phyloP scores from a whole-genome alignment of 768 basidiomycete genomes.

The Boletus speciosus region DNA sequence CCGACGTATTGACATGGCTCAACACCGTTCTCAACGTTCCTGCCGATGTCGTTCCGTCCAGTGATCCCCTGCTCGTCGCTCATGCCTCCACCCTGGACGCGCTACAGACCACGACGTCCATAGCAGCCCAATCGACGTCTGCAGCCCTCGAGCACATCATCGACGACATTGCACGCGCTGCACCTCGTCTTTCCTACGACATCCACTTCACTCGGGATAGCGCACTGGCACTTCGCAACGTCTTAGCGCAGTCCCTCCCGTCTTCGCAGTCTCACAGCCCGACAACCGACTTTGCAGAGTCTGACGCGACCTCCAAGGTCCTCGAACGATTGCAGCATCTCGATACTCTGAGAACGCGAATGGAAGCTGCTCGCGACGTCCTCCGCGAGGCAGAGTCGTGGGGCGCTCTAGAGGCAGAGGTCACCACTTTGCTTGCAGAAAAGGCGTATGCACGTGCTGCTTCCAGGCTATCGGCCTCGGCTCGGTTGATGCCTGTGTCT shows the following conservation, averaged over 20 bases:
- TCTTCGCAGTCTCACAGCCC: constrained; percentile 8
- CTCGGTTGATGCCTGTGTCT: constrained; percentile 86
- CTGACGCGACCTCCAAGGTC: constrained; percentile 54
- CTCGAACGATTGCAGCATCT: constrained; percentile 77
- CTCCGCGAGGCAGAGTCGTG: constrained; percentile 94
- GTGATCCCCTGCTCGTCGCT: constrained; percentile 28
- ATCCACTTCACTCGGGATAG: constrained; percentile 96
- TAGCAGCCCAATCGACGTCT: constrained; percentile 87
- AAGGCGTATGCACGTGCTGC: constrained; percentile 85
- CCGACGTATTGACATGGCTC: constrained; percentile 67
- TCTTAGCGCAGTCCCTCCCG: constrained; percentile 55
- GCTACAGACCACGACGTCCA: constrained; percentile 75
- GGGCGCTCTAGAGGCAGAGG: constrained; percentile 92
- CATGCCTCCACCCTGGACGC: constrained; percentile 75
- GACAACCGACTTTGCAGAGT: constrained; percentile 1
- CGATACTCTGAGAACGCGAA: constrained; percentile 77
- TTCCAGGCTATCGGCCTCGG: constrained; percentile 87
- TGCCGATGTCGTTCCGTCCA: constrained; percentile 44
- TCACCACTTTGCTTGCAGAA: constrained; percentile 78
- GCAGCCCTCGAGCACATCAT: constrained; percentile 82
- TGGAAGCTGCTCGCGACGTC: constrained; percentile 89
- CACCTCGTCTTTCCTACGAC: constrained; percentile 91
- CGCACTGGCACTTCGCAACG: constrained; percentile 69
- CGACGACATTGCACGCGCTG: constrained; percentile 86
- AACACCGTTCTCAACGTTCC: constrained; percentile 53